Percentiles rank a stretch among this genome's conserved stretches.
Evolutionary conservation across 2,329 filamentous ascomycete genomes (phyloP).

Genomic region (Cladosporium sp.): DNA sequence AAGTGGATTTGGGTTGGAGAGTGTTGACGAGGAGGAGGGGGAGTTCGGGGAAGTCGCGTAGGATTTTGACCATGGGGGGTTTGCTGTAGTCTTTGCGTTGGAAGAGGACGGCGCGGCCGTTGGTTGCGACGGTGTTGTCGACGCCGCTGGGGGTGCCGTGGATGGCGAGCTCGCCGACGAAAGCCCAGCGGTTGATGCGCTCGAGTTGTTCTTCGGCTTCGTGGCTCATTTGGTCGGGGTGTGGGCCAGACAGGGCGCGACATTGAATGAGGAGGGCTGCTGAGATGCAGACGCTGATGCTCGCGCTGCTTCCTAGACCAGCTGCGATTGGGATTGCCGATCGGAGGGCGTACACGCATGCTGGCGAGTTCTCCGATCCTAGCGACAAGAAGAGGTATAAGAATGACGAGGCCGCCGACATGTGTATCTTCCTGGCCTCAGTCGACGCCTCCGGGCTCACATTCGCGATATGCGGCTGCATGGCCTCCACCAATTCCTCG

Average conservation of each 20-base stretch:
- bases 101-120: conserved; percentile 93
- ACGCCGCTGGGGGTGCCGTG: conserved; percentile 96
- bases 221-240: conserved; percentile 82
- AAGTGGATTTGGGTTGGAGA: conserved; percentile 80
- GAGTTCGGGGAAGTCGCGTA: conserved; percentile 89
- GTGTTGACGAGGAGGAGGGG: conserved; percentile 90
- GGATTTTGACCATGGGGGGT: conserved; percentile 71
- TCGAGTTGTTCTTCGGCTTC: conserved; percentile 91
- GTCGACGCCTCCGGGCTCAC: conserved; percentile 69
- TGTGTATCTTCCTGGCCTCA: conserved; percentile 78
- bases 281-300: conserved; percentile 84
- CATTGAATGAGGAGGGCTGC: conserved; percentile 79
- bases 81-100: conserved; percentile 70
- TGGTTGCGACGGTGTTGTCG: conserved; percentile 92
- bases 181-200: conserved; percentile 96
- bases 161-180: conserved; percentile 95
- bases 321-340: conserved; percentile 93
- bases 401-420: conserved; percentile 78
- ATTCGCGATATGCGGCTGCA: conserved; percentile 73
- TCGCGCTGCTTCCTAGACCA: conserved; percentile 90
- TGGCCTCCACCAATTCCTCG: conserved; percentile 73
- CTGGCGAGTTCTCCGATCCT: conserved; percentile 74
- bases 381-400: conserved; percentile 91
- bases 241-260: conserved; percentile 82
- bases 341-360: conserved; percentile 84